Percentiles rank a stretch among this genome's conserved stretches.
Evolutionary conservation across 768 basidiomycete genomes (phyloP).

Genomic region (Boletus sp.): DNA sequence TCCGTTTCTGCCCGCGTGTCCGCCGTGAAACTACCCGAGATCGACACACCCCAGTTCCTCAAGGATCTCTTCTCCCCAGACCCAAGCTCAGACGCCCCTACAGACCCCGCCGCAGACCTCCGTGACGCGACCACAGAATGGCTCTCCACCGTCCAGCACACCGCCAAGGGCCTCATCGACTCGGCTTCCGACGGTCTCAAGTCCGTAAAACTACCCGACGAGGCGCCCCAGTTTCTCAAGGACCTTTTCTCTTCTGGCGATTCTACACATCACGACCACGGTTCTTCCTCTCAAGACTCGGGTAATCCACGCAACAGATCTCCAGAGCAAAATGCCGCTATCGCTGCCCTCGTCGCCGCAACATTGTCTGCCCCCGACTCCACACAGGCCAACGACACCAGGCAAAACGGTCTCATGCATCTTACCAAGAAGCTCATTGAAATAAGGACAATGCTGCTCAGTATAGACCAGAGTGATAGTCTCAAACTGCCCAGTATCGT

Average conservation of each 20-base stretch:
- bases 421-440: slow-evolving; percentile 94
- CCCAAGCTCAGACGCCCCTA: not conserved
- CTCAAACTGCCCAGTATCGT: slow-evolving; percentile 97
- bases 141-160: slow-evolving; percentile 62
- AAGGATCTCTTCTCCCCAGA: slow-evolving; percentile 53
- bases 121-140: slow-evolving; percentile 64
- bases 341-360: slow-evolving; percentile 75
- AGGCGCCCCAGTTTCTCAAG: slow-evolving; percentile 65
- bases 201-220: slow-evolving; percentile 47
- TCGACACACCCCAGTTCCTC: slow-evolving; percentile 64
- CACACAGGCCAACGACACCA: slow-evolving; percentile 33
- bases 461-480: slow-evolving; percentile 93
- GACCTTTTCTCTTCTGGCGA: slow-evolving; percentile 45
- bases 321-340: slow-evolving; percentile 53
- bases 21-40: slow-evolving; percentile 51
- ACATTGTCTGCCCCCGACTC: slow-evolving; percentile 74
- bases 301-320: slow-evolving; percentile 41
- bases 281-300: slow-evolving; percentile 35
- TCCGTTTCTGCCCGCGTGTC: slow-evolving; percentile 57
- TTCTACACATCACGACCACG: slow-evolving; percentile 31
- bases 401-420: slow-evolving; percentile 86
- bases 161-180: slow-evolving; percentile 57
- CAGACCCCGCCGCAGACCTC: slow-evolving; percentile 48
- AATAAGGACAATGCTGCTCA: slow-evolving; percentile 89
- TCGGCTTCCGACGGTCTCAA: slow-evolving; percentile 70